phyloP scores from a whole-genome alignment of 225 moss, liverwort and hornwort genomes.

The Polytrichum commune region DNA sequence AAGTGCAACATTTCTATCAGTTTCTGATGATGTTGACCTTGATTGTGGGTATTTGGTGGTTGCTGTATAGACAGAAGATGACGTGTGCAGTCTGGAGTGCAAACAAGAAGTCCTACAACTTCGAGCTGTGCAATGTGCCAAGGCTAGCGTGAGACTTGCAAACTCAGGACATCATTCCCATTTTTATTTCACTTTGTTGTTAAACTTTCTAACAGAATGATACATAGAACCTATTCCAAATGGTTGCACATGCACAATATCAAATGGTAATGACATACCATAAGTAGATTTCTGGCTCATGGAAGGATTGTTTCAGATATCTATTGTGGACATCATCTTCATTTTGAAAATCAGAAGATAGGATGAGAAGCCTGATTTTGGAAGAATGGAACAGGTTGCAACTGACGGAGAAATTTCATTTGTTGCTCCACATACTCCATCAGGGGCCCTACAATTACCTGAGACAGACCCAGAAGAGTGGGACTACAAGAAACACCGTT shows the following conservation, averaged over 20 bases:
- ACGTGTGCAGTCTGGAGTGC: slow-evolving; percentile 74
- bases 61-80: slow-evolving; percentile 64
- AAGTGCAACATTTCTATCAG: too few species aligned
- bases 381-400: slow-evolving; percentile 25
- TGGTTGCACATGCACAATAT: background rate
- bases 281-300: too few species aligned
- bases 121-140: slow-evolving; percentile 22
- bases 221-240: too few species aligned
- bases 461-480: slow-evolving; percentile 55
- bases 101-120: slow-evolving; percentile 51
- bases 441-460: slow-evolving; percentile 53
- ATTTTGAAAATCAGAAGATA: too few species aligned
- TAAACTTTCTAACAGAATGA: too few species aligned
- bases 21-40: background rate
- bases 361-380: slow-evolving; percentile 9
- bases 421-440: slow-evolving; percentile 30
- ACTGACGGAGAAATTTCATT: slow-evolving; percentile 28
- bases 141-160: slow-evolving; percentile 17
- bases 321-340: too few species aligned
- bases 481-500: slow-evolving; percentile 54
- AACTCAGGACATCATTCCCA: background rate
- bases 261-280: background rate
- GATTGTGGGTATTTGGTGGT: slow-evolving; percentile 12
- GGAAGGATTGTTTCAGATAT: too few species aligned
- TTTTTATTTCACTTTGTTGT: too few species aligned